These are phyloP conservation scores for Solanum tarijense DNA, from an alignment of 257 asterid species.

Conservation along the genomic window DNA sequence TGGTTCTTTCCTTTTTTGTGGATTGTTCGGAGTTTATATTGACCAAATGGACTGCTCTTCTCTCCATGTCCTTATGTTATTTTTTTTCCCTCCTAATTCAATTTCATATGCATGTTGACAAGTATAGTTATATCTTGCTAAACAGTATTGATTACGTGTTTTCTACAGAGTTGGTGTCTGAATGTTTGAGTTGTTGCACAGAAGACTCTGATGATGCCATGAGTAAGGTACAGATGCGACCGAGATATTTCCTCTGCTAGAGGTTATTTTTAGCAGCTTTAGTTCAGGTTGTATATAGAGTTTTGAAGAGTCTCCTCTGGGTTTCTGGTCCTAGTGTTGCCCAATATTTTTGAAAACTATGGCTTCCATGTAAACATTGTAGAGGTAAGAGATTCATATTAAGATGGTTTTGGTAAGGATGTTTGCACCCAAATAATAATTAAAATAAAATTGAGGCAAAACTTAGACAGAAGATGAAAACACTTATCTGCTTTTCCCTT, in stretches of 20 bases:
- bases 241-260: neutral
- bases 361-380: neutral
- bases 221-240: conserved; percentile 51
- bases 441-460: neutral
- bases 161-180: conserved; percentile 67
- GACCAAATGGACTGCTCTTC: neutral
- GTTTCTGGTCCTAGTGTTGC: neutral
- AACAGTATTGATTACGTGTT: neutral
- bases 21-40: neutral
- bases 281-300: neutral
- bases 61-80: neutral
- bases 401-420: neutral
- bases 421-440: neutral
- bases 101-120: neutral
- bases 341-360: neutral
- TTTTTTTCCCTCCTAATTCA: neutral
- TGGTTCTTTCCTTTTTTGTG: neutral
- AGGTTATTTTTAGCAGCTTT: neutral
- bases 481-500: neutral
- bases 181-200: conserved; percentile 77
- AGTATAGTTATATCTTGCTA: neutral
- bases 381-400: neutral
- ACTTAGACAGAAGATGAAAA: neutral
- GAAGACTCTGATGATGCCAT: conserved; percentile 94
- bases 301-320: neutral